These are phyloP conservation scores for Penstemon barbatus DNA, from an alignment of 257 asterid genomes.

Conservation along the genomic window DNA sequence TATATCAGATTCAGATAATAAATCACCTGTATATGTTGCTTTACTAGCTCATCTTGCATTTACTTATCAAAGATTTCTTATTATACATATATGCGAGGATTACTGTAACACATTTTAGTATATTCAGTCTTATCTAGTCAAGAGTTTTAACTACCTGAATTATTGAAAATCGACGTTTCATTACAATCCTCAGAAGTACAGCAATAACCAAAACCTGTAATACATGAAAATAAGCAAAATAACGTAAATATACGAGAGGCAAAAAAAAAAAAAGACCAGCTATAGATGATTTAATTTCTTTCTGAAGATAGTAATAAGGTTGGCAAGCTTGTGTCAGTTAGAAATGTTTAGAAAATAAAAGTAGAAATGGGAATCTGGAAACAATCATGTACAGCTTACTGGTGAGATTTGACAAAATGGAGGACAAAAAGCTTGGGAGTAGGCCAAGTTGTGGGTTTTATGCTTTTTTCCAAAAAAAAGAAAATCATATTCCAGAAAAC, in stretches of 20 bases:
- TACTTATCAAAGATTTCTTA: slow-evolving; percentile 17
- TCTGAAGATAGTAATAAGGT: slow-evolving; percentile 25
- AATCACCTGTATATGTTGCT: slow-evolving; percentile 21
- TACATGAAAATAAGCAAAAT: slow-evolving; percentile 12
- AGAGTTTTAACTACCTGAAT: slow-evolving; percentile 72
- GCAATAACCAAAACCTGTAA: slow-evolving; percentile 97
- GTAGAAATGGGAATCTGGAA: slow-evolving; percentile 3
- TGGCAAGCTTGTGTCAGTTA: slow-evolving; percentile 25
- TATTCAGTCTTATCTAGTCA: slow-evolving; percentile 13
- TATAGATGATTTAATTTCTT: slow-evolving; percentile 13
- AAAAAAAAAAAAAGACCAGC: slow-evolving; percentile 5
- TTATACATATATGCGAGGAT: slow-evolving; percentile 1
- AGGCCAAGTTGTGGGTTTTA: slow-evolving; percentile 14
- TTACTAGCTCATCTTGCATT: slow-evolving; percentile 19
- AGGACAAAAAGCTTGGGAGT: neutral
- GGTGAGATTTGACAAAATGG: slow-evolving; percentile 3
- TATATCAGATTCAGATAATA: slow-evolving; percentile 17
- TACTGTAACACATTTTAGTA: slow-evolving; percentile 4
- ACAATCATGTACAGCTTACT: neutral
- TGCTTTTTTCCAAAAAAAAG: slow-evolving; percentile 4
- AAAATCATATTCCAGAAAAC: slow-evolving; percentile 10
- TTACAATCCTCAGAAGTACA: slow-evolving; percentile 75
- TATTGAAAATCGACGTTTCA: slow-evolving; percentile 88
- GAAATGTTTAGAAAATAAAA: slow-evolving; percentile 9
- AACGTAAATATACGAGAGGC: slow-evolving; percentile 5